These are phyloP conservation scores for Ganoderma sinense DNA, from an alignment of 1,284 basidiomycete species.

Conservation along the genomic window DNA sequence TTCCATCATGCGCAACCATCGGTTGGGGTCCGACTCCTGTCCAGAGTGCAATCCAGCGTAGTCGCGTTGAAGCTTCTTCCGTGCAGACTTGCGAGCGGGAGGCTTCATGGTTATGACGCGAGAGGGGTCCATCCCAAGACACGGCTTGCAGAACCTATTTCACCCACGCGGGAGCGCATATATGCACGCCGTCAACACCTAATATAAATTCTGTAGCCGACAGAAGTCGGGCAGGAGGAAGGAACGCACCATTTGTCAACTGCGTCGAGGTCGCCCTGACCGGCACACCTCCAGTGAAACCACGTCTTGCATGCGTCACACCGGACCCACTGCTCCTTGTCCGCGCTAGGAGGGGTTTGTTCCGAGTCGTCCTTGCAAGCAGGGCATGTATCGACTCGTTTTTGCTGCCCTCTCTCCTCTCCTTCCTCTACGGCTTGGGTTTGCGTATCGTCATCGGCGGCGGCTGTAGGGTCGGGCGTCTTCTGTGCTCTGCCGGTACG, in stretches of 20 bases:
- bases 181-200: neutral
- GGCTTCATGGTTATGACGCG: constrained; percentile 75
- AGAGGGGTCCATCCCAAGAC: constrained; percentile 63
- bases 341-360: constrained; percentile 32
- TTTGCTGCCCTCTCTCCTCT: constrained; percentile 19
- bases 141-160: constrained; percentile 74
- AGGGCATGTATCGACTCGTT: constrained; percentile 35
- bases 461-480: constrained; percentile 34
- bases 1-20: constrained; percentile 74
- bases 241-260: constrained; percentile 62
- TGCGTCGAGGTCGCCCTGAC: constrained; percentile 66
- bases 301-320: constrained; percentile 82
- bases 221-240: neutral
- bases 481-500: constrained; percentile 33
- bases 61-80: constrained; percentile 75
- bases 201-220: neutral
- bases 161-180: neutral
- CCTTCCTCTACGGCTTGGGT: constrained; percentile 14
- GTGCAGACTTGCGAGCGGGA: constrained; percentile 79
- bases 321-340: constrained; percentile 76
- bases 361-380: constrained; percentile 30
- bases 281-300: constrained; percentile 87
- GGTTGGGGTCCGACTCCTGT: constrained; percentile 66
- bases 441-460: constrained; percentile 29
- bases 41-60: constrained; percentile 74